Percentiles rank a stretch among this genome's conserved stretches.
These are phyloP conservation scores for Endotrypanum monterogeii DNA, from an alignment of 208 protist species.

Conservation along the genomic window DNA sequence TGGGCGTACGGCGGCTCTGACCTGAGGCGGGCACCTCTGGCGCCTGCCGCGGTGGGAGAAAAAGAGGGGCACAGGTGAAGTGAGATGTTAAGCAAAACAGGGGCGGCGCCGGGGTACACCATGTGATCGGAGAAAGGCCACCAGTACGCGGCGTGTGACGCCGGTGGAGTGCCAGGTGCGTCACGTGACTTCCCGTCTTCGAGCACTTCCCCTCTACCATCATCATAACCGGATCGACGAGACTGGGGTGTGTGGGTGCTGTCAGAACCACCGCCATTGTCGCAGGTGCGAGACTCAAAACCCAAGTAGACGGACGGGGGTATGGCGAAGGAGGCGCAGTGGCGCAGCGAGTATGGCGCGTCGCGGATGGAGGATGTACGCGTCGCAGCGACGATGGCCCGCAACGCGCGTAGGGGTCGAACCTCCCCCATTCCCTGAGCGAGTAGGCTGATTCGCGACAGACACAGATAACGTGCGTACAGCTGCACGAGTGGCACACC, in stretches of 20 bases:
- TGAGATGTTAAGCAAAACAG: conserved; percentile 94
- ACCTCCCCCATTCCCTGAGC: conserved; percentile 69
- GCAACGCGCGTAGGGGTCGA: conserved; percentile 43
- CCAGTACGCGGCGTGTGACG: conserved; percentile 46
- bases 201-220: too few species aligned
- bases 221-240: background rate
- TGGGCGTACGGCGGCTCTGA: background rate
- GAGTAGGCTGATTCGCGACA: conserved; percentile 49
- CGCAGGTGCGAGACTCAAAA: background rate
- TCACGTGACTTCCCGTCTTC: background rate
- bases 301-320: conserved; percentile 15
- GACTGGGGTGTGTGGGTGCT: background rate
- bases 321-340: conserved; percentile 20
- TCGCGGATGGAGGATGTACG: background rate
- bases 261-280: background rate
- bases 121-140: conserved; percentile 96
- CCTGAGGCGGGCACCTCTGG: background rate
- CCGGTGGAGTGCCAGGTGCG: background rate
- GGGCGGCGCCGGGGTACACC: conserved; percentile 71
- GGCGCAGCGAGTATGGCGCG: background rate
- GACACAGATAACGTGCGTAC: conserved; percentile 38
- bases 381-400: conserved; percentile 5
- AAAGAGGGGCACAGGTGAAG: conserved; percentile 35
- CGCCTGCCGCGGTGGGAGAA: background rate
- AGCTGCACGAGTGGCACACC: conserved; percentile 35